phyloP scores from a whole-genome alignment of 805 yeast genomes.

The Metschnikowia chrysomelidarum region DNA sequence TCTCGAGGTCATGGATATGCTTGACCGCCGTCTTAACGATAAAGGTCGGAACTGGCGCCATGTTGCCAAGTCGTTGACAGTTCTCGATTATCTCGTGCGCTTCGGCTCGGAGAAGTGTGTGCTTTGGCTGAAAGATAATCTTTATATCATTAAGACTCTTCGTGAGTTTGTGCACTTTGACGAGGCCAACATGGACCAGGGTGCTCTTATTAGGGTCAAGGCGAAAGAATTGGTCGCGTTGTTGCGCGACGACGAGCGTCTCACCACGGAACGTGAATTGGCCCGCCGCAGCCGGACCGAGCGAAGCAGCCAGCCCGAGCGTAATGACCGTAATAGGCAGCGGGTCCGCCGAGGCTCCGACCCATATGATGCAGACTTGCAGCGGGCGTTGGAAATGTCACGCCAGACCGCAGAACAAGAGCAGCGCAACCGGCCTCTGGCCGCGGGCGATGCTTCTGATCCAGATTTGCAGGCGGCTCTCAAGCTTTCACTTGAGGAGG shows the following conservation, averaged over 20 bases:
- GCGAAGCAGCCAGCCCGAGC: constrained; percentile 1
- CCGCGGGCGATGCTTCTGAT: constrained; percentile 48
- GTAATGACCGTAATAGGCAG: constrained; percentile 2
- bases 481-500: constrained; percentile 73
- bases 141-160: constrained; percentile 83
- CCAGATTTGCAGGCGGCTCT: constrained; percentile 69
- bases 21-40: constrained; percentile 88
- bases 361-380: constrained; percentile 72
- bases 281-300: constrained; percentile 20
- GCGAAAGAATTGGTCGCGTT: constrained; percentile 86
- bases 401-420: constrained; percentile 83
- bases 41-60: constrained; percentile 98
- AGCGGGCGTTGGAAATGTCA: constrained; percentile 77
- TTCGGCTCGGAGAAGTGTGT: constrained; percentile 88
- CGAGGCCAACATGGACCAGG: constrained; percentile 78
- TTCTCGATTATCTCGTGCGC: constrained; percentile 84
- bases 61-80: constrained; percentile 84
- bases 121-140: constrained; percentile 85
- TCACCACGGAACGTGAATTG: constrained; percentile 62
- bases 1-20: constrained; percentile 89
- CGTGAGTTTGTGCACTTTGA: constrained; percentile 86
- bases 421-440: constrained; percentile 46
- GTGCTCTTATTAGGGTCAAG: constrained; percentile 79
- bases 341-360: constrained; percentile 18
- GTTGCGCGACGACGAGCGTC: constrained; percentile 76